A percentile compares a stretch with the other conserved stretches of the same genome.
phyloP scores from a whole-genome alignment of 2,329 filamentous ascomycete species.

The Colletotrichum viniferum region DNA sequence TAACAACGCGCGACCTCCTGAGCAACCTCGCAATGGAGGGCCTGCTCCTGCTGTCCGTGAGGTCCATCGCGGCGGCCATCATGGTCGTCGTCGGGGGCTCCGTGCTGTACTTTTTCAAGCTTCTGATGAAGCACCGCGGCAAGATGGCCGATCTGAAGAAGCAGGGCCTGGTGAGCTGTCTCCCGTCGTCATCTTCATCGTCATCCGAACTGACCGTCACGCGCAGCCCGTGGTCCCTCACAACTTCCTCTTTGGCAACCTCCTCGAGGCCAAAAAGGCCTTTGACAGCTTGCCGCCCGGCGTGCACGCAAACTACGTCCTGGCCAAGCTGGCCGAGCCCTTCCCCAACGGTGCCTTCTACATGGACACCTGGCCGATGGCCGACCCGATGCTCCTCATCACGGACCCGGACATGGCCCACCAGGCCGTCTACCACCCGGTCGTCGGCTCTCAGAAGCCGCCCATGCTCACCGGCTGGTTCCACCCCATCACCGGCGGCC shows the following conservation, averaged over 20 bases:
- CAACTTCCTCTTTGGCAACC: constrained; percentile 31
- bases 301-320: constrained; percentile 1
- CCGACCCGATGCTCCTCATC: constrained; percentile 29
- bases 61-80: not conserved
- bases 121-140: not conserved
- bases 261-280: constrained; percentile 32
- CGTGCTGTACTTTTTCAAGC: not conserved
- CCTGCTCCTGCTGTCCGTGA: not conserved
- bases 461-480: constrained; percentile 31
- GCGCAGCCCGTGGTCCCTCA: constrained; percentile 32
- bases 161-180: not conserved
- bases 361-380: constrained; percentile 32
- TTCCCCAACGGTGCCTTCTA: constrained; percentile 33
- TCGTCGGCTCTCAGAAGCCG: constrained; percentile 30
- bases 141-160: constrained; percentile 9
- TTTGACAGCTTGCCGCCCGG: constrained; percentile 16
- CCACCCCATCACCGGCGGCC: constrained; percentile 32
- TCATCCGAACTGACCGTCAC: not conserved
- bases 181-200: not conserved
- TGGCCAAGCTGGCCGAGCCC: not conserved
- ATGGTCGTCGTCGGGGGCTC: not conserved
- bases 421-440: constrained; percentile 30
- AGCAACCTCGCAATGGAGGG: not conserved
- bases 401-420: constrained; percentile 33
- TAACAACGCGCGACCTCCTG: not conserved